These are phyloP conservation scores for Colletotrichum sp. DNA, from an alignment of 2,329 filamentous ascomycete genomes.

Conservation along the genomic window DNA sequence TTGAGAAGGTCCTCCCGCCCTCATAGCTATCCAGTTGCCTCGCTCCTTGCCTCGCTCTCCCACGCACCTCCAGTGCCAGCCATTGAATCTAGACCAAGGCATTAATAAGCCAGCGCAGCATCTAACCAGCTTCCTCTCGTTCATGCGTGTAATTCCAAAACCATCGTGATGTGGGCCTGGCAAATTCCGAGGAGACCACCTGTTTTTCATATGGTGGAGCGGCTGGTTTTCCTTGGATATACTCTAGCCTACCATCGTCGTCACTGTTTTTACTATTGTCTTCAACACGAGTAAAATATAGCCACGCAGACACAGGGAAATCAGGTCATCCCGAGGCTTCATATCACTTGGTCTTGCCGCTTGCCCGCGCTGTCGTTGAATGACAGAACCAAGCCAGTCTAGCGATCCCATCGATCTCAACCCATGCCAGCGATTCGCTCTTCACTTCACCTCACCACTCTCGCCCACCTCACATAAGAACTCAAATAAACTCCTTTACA, in stretches of 20 bases:
- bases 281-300: background rate
- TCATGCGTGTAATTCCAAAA: background rate
- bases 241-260: background rate
- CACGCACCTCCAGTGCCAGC: background rate
- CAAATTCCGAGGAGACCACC: background rate
- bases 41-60: background rate
- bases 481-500: background rate
- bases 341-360: background rate
- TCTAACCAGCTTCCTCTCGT: background rate
- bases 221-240: background rate
- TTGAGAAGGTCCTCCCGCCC: background rate
- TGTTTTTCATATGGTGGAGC: background rate
- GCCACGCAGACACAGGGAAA: background rate
- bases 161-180: background rate
- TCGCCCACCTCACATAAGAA: background rate
- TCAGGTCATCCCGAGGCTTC: background rate
- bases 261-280: background rate
- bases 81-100: background rate
- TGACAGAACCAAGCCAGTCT: background rate
- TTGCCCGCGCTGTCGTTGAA: background rate
- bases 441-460: background rate
- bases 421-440: background rate
- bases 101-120: background rate
- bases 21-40: background rate
- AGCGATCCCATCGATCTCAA: background rate